Evolutionary conservation across 2,329 filamentous ascomycete species (phyloP), one percentile per base, ranked within the genome.

Genomic region (Gaeumannomyces sp.): DNA sequence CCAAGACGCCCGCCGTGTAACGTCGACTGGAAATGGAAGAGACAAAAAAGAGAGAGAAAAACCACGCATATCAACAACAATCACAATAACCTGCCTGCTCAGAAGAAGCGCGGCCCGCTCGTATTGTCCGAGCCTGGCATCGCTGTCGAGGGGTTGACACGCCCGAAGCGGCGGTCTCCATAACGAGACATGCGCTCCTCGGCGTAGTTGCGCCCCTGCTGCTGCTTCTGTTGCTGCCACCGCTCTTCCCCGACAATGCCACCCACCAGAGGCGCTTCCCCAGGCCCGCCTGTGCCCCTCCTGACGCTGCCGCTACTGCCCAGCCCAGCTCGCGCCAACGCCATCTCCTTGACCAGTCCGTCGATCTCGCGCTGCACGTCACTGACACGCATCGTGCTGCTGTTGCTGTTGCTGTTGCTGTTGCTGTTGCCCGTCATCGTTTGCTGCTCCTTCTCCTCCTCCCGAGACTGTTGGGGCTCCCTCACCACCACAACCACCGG

Each of bases 341-440:
- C 70, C 58, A 73, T 69, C 50, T 73, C 72, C 53, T 68, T 70
- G 53, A 64, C 65, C 25, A 68, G 62, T 10, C 65, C 66, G 59
- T 68, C 67, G 31, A 73, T 72, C 66, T 74, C 72, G 11, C 72
- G 64, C 67, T 73, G 71, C 59, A 73, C 69, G 59, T 71, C 70
- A 62, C 71, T 72, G 31, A 73, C 69, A 5, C 70, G 74, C 73
- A 76, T 71, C 60, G 75, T 75, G 35, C 73, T 74, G 64, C 74
- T 72, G 66, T 66, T 75, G 31, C 72, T 70, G 27, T n/a, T 22
- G 66, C 75, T 73, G 62, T 76, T 74, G 60, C 75, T 73, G 68
- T 73, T 75, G 4, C 69, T 67, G 6, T 72, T 70, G 3, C 75
- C 73, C 16, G 72, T 73, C 31, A 72, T 70, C 63, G 71, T 71